These are phyloP conservation scores for Blastomyces parvus DNA, from an alignment of 2,329 filamentous ascomycete species.

Conservation along the genomic window DNA sequence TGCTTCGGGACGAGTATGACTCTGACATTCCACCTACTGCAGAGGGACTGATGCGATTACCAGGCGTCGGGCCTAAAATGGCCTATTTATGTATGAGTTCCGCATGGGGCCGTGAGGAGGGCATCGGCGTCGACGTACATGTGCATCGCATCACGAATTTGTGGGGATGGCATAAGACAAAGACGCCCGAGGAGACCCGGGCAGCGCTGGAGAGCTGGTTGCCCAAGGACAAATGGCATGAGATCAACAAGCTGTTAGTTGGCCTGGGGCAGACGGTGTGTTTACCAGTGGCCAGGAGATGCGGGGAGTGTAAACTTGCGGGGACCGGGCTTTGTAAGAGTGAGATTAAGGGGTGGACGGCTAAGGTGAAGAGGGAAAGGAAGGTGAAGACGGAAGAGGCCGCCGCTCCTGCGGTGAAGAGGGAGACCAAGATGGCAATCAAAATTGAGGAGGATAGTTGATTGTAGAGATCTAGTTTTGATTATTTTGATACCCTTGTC, in stretches of 20 bases:
- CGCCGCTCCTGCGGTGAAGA: conserved; percentile 11
- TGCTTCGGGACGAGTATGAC: conserved; percentile 59
- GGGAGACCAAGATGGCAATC: conserved; percentile 15
- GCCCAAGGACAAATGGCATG: conserved; percentile 74
- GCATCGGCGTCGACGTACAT: conserved; percentile 90
- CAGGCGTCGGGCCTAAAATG: conserved; percentile 92
- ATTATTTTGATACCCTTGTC: not conserved
- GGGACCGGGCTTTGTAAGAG: conserved; percentile 64
- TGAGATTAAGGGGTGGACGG: conserved; percentile 56
- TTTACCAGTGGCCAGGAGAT: conserved; percentile 65
- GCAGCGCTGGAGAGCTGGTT: conserved; percentile 69
- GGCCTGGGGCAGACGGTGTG: conserved; percentile 83
- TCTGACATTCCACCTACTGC: conserved; percentile 75
- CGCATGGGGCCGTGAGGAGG: conserved; percentile 59
- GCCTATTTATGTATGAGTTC: conserved; percentile 77
- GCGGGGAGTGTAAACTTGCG: conserved; percentile 77
- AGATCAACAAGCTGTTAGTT: conserved; percentile 84
- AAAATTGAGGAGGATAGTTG: conserved; percentile 20
- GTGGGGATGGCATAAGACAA: conserved; percentile 83
- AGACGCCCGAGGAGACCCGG: conserved; percentile 73
- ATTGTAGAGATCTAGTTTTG: not conserved
- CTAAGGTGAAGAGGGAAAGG: conserved; percentile 44
- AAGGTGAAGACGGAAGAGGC: conserved; percentile 18
- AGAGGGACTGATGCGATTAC: conserved; percentile 63
- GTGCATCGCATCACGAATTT: conserved; percentile 91